Evolutionary conservation across 768 basidiomycete species (phyloP).

Genomic region (Podaxis rugospora): DNA sequence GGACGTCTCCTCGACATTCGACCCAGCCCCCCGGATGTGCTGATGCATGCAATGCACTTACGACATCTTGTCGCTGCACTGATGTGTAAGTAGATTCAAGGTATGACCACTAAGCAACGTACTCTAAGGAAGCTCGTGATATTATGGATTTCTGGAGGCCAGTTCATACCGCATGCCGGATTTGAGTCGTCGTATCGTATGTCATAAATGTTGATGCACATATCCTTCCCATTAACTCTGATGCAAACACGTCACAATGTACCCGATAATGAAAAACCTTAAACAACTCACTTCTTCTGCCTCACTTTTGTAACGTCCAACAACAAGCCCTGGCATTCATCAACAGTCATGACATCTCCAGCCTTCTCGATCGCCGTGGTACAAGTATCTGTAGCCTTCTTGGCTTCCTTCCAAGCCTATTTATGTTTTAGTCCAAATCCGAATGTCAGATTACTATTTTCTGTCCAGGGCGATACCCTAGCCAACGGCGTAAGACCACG

Average conservation of each 20-base stretch:
- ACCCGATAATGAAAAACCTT: not conserved
- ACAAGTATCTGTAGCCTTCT: conserved; percentile 58
- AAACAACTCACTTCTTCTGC: conserved; percentile 30
- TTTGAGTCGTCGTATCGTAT: conserved; percentile 80
- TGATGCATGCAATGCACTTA: conserved; percentile 76
- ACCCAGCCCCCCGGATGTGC: conserved; percentile 78
- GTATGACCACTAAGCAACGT: conserved; percentile 24
- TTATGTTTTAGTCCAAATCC: not conserved
- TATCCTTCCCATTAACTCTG: conserved; percentile 63
- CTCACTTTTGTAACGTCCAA: conserved; percentile 36
- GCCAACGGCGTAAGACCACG: conserved; percentile 16
- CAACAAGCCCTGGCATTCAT: conserved; percentile 58
- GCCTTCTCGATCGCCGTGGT: conserved; percentile 36
- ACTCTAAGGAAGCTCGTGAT: conserved; percentile 81
- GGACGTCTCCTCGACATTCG: conserved; percentile 76
- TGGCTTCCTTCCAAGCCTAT: conserved; percentile 62
- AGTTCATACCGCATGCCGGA: conserved; percentile 96
- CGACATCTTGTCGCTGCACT: conserved; percentile 68
- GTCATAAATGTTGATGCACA: conserved; percentile 95
- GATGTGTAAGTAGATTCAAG: conserved; percentile 5
- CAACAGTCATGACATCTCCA: conserved; percentile 52
- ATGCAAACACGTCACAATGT: not conserved
- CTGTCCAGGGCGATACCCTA: not conserved
- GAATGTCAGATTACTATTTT: not conserved
- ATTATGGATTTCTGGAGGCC: conserved; percentile 83